Evolutionary conservation across 495 filamentous ascomycete species (phyloP), one percentile per base, ranked within the genome.

Genomic region (Lasiosphaeriaceae sp.): DNA sequence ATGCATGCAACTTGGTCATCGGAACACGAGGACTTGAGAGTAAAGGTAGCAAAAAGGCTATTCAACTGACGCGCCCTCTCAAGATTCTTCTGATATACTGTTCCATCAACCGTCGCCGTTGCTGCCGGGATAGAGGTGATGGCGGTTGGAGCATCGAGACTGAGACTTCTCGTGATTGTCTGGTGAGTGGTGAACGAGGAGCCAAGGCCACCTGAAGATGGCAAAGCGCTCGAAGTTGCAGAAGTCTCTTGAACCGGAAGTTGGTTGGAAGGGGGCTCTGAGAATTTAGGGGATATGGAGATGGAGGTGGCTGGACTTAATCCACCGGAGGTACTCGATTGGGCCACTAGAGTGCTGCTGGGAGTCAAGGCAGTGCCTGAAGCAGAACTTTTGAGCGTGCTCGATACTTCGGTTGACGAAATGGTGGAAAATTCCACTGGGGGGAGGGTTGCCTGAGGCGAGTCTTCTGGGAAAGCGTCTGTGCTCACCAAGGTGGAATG

Each of bases 1-100:
- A 79, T 64, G 47, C 76, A 79, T 8, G 75, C 76, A 9, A 67
- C 68, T 51, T 79, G 75, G 31, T 63, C 64, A 4, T 39, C 22
- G 3, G n/a, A 48, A 52, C 76, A 79, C 46, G 69, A 66, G 0
- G 71, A 68, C 19, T 75, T 39, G 23, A 64, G 57, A 11, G 66
- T 73, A n/a, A 77, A 51, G n/a, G 50, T 61, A n/a, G 66, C 56
- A 46, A 73, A 77, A 19, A 74, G 45, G 21, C 54, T 17, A 55
- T 79, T 79, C 56, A 66, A 72, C 3, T 59, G 44, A 22, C 67
- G 66, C n/a, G 76, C 76, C 23, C 63, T 46, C 22, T 62, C 60
- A 11, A 74, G 56, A 57, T 79, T 79, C 26, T 50, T 49, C 20
- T 63, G 61, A 45, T 70, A 67, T n/a, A 64, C 60, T 11, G 69